Percentiles rank a stretch among this genome's conserved stretches.
These are phyloP conservation scores for Mariannaea elegans DNA, from an alignment of 2,329 filamentous ascomycete species.

Conservation along the genomic window DNA sequence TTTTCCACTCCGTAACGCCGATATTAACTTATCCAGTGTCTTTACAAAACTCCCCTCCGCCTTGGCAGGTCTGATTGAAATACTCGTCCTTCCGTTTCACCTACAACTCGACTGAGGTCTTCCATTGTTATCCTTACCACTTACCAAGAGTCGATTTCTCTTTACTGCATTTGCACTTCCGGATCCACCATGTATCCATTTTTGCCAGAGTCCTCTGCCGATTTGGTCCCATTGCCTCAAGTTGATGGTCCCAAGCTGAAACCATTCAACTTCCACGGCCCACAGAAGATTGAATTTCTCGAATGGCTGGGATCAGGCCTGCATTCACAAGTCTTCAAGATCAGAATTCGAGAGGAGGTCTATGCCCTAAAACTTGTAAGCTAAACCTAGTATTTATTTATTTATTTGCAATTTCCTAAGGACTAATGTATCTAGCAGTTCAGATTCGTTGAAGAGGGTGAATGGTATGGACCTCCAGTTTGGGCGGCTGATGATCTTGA, in stretches of 20 bases:
- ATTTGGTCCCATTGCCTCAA: background rate
- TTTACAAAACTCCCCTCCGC: background rate
- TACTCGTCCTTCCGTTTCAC: conserved; percentile 13
- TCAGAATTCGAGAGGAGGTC: background rate
- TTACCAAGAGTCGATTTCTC: background rate
- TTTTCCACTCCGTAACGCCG: conserved; percentile 20
- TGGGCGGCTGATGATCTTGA: background rate
- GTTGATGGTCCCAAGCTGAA: conserved; percentile 2
- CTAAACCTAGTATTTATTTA: background rate
- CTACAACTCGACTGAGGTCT: conserved; percentile 26
- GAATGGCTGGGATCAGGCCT: background rate
- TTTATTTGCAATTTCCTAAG: background rate
- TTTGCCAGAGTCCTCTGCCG: background rate
- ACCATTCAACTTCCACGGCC: conserved; percentile 4
- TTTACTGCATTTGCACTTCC: no score
- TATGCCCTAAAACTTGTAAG: conserved; percentile 12
- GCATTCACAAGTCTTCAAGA: background rate
- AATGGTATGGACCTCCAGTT: conserved; percentile 5
- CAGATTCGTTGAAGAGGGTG: background rate
- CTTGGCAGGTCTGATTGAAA: conserved; percentile 3
- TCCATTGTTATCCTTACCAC: background rate
- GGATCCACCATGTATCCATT: conserved; percentile 1
- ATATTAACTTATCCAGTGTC: conserved; percentile 24
- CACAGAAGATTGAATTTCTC: conserved; percentile 2
- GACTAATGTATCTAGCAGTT: background rate